Conservation (phyloP, 2,329 filamentous ascomycete species). For the Fusarium subtropicale region DNA sequence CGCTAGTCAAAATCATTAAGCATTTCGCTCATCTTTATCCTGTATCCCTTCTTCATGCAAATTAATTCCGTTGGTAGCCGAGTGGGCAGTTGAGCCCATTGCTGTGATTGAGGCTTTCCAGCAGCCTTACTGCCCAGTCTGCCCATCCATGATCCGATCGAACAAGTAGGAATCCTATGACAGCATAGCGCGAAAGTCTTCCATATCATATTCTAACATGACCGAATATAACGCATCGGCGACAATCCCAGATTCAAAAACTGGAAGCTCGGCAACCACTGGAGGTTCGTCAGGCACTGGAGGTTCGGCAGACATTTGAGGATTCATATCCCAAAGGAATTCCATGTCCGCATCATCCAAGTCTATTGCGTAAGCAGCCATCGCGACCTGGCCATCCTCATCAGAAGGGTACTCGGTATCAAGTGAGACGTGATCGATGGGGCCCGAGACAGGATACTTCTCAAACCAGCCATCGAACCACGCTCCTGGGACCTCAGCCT, state of each 20-base stretch:
- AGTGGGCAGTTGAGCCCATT: background rate
- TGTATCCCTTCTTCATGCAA: too few relatives aligned
- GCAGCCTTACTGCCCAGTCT: background rate
- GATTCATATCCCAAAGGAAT: background rate
- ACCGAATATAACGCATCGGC: too few relatives aligned
- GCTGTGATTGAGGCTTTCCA: background rate
- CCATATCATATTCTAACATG: background rate
- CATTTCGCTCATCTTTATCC: too few relatives aligned
- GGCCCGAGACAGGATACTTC: background rate
- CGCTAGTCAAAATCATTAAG: too few relatives aligned
- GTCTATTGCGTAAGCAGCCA: background rate
- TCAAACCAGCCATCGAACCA: constrained; percentile 17
- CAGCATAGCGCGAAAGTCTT: background rate
- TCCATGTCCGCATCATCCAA: background rate
- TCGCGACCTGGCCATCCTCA: too few relatives aligned
- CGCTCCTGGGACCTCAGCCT: background rate
- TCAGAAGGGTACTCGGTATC: background rate
- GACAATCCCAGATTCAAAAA: background rate
- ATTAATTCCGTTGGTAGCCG: too few relatives aligned
- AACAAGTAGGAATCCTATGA: background rate
- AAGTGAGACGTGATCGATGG: background rate
- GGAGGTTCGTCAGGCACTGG: too few relatives aligned
- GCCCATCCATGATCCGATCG: background rate
- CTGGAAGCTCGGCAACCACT: too few relatives aligned
- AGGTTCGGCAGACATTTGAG: background rate